Percentiles rank a stretch among this genome's conserved stretches.
Conservation (phyloP, 768 basidiomycete species). For the Suillus lakei region DNA sequence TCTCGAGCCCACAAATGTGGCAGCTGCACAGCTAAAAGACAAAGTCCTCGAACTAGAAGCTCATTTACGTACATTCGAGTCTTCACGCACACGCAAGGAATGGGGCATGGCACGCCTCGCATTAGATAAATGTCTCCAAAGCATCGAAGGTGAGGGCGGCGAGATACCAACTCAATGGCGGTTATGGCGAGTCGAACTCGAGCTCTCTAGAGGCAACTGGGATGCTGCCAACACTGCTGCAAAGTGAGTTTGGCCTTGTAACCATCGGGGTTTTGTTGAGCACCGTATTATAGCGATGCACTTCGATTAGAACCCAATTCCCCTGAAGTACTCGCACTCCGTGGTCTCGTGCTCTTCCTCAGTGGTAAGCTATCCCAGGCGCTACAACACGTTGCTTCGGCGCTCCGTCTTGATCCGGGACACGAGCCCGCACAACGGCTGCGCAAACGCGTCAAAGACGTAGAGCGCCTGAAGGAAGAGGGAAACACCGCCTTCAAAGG, state of each 20-base stretch:
- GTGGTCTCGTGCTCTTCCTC: conserved; percentile 81
- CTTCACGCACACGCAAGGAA: conserved; percentile 60
- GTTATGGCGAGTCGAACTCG: conserved; percentile 77
- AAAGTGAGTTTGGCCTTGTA: conserved; percentile 55
- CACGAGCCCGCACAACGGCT: conserved; percentile 71
- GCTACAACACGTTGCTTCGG: conserved; percentile 69
- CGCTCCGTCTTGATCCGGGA: conserved; percentile 80
- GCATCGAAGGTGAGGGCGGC: conserved; percentile 75
- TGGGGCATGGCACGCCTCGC: conserved; percentile 84
- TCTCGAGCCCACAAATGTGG: conserved; percentile 64
- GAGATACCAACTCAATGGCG: conserved; percentile 83
- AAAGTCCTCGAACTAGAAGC: conserved; percentile 65
- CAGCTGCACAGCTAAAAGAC: conserved; percentile 62
- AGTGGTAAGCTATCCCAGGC: conserved; percentile 72
- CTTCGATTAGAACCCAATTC: conserved; percentile 73
- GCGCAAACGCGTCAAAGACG: conserved; percentile 79
- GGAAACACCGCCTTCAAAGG: conserved; percentile 80
- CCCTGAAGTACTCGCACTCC: conserved; percentile 77
- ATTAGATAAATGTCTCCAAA: conserved; percentile 75
- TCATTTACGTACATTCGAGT: conserved; percentile 68
- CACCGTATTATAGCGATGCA: conserved; percentile 59
- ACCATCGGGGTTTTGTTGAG: not conserved
- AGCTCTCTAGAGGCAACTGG: conserved; percentile 71
- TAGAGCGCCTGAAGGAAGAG: conserved; percentile 85
- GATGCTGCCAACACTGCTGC: conserved; percentile 77